These are phyloP conservation scores for Coelastrella sp. DNA, from an alignment of 139 green algal species.

Conservation along the genomic window DNA sequence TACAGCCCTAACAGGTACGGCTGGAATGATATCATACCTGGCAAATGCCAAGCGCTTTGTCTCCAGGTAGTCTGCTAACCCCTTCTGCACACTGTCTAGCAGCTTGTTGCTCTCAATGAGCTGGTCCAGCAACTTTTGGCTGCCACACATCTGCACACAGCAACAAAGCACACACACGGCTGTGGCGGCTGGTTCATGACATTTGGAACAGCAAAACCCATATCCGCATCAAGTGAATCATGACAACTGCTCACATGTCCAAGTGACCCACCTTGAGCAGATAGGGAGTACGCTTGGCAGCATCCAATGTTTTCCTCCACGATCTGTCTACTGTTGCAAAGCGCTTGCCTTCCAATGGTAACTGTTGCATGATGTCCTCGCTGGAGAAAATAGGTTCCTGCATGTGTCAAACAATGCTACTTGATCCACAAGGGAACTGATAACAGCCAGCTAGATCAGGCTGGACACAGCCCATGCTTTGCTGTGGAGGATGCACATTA, in stretches of 20 bases:
- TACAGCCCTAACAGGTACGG: no score
- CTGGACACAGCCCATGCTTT: no score
- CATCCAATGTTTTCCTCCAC: constrained; percentile 80
- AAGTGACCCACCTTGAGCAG: constrained; percentile 63
- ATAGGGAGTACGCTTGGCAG: constrained; percentile 63
- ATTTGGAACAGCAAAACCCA: no score
- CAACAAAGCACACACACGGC: not conserved
- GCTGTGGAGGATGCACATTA: no score
- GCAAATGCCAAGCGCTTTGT: constrained; percentile 84
- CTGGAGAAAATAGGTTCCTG: constrained; percentile 86
- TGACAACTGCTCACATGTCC: no score
- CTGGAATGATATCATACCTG: constrained; percentile 25
- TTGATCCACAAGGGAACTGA: not conserved
- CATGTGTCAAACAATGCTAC: not conserved
- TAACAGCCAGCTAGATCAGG: not conserved
- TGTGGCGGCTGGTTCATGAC: no score
- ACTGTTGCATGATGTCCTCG: constrained; percentile 89
- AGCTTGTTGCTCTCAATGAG: constrained; percentile 78
- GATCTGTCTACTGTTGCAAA: constrained; percentile 84
- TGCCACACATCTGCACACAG: constrained; percentile 51
- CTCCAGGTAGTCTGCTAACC: constrained; percentile 74
- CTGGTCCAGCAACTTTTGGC: constrained; percentile 75
- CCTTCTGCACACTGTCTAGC: constrained; percentile 81
- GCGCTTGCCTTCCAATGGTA: constrained; percentile 87
- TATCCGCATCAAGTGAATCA: no score